A percentile compares a stretch with the other conserved stretches of the same genome.
Conservation (phyloP, 345 rosid species). For the Raphanus raphanistrum region DNA sequence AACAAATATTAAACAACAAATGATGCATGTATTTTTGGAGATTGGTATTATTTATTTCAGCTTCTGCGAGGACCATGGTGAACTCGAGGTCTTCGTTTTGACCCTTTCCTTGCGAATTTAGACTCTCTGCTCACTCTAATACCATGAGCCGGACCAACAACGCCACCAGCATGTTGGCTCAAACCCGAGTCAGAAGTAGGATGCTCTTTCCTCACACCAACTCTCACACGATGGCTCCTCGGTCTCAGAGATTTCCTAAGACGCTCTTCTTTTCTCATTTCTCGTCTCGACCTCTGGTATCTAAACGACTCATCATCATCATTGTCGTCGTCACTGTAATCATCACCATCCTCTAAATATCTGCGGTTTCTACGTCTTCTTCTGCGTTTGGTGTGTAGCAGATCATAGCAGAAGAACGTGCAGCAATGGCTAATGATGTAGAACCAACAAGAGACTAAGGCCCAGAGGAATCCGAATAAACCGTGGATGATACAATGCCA, state of each 20-base stretch:
- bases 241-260: constrained; percentile 48
- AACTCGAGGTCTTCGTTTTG: constrained; percentile 12
- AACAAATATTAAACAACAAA: neutral
- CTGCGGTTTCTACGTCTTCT: constrained; percentile 19
- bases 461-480: constrained; percentile 46
- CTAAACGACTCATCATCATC: constrained; percentile 21
- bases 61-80: constrained; percentile 12
- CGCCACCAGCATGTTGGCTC: constrained; percentile 16
- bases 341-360: constrained; percentile 2
- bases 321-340: neutral
- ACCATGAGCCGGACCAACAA: constrained; percentile 31
- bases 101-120: constrained; percentile 45
- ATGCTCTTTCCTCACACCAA: constrained; percentile 40
- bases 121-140: constrained; percentile 48
- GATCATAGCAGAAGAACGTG: constrained; percentile 41
- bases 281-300: constrained; percentile 3
- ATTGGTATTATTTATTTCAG: neutral
- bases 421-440: constrained; percentile 39
- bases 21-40: neutral
- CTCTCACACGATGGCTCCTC: constrained; percentile 42
- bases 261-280: constrained; percentile 41
- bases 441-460: constrained; percentile 47
- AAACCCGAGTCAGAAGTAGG: constrained; percentile 16
- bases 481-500: constrained; percentile 49
- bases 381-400: constrained; percentile 34